A percentile compares a stretch with the other conserved stretches of the same genome.
These are phyloP conservation scores for Aspergillus steynii DNA, from an alignment of 495 filamentous ascomycete species.

Conservation along the genomic window DNA sequence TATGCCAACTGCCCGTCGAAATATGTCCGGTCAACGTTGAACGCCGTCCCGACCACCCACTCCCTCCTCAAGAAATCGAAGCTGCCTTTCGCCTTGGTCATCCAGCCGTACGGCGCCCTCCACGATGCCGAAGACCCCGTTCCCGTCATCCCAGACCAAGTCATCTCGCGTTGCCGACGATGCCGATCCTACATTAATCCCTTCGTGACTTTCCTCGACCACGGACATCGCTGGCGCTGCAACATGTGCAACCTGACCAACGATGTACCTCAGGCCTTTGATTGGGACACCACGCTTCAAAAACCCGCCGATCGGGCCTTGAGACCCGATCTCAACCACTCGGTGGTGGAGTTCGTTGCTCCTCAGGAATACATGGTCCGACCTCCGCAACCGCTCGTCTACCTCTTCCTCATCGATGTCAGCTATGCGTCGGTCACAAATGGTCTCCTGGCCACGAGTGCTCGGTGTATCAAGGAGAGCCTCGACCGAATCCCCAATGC, in stretches of 20 bases:
- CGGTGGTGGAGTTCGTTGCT: conserved; percentile 94
- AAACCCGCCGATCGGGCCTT: conserved; percentile 88
- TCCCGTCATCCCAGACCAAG: conserved; percentile 91
- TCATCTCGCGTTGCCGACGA: conserved; percentile 92
- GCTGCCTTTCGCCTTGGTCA: conserved; percentile 91
- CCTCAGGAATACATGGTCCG: conserved; percentile 99
- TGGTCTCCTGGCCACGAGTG: conserved; percentile 92
- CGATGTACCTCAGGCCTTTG: conserved; percentile 96
- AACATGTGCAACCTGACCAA: conserved; percentile 99
- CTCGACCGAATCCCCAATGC: conserved; percentile 96
- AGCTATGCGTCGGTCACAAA: conserved; percentile 89
- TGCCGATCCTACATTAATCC: conserved; percentile 98
- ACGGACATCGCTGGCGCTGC: conserved; percentile 96
- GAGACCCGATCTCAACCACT: conserved; percentile 86
- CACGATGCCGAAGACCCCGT: conserved; percentile 90
- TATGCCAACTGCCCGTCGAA: conserved; percentile 90
- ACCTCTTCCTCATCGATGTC: conserved; percentile 95
- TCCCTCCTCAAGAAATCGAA: conserved; percentile 94
- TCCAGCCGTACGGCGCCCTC: conserved; percentile 90
- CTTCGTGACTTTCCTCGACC: conserved; percentile 92
- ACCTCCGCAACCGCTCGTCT: conserved; percentile 95
- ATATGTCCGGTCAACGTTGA: conserved; percentile 93
- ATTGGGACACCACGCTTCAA: conserved; percentile 92
- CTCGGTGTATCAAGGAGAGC: conserved; percentile 92
- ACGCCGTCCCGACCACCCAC: conserved; percentile 87